Conservation (phyloP, 1,139 yeast genomes). For the Nakaseomyces nivariensis region DNA sequence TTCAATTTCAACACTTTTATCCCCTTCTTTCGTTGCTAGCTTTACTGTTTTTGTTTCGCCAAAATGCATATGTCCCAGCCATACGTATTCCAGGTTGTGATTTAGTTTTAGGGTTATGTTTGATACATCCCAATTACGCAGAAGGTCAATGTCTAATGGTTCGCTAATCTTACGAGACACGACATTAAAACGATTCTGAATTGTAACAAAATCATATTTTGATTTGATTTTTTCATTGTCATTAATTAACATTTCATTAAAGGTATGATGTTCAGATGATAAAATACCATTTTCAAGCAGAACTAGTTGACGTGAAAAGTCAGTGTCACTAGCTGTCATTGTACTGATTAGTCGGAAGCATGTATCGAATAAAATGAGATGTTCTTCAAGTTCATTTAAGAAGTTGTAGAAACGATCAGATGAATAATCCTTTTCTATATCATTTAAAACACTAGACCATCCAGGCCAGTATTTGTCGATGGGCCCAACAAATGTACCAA, state of each 20-base stretch:
- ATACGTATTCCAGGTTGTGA: not conserved
- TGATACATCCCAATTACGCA: not conserved
- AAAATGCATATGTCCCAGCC: not conserved
- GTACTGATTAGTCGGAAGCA: not conserved
- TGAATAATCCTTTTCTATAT: conserved; percentile 20
- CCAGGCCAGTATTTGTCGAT: conserved; percentile 45
- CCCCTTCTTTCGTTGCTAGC: not conserved
- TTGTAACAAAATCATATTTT: not conserved
- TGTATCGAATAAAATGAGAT: not conserved
- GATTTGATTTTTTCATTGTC: not conserved
- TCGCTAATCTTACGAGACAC: not conserved
- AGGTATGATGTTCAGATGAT: not conserved
- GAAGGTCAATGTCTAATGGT: not conserved
- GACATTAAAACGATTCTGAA: not conserved
- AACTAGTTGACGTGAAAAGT: not conserved
- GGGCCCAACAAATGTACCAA: conserved; percentile 49
- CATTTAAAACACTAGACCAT: conserved; percentile 41
- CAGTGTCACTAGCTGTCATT: not conserved
- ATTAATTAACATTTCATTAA: not conserved
- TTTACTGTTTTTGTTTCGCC: not conserved
- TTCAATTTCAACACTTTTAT: not conserved
- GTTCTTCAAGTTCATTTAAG: not conserved
- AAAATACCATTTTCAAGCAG: not conserved
- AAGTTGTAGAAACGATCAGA: not conserved
- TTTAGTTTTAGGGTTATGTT: not conserved